phyloP scores from a whole-genome alignment of 164 flowering plant species.

The Pachysandra terminalis region DNA sequence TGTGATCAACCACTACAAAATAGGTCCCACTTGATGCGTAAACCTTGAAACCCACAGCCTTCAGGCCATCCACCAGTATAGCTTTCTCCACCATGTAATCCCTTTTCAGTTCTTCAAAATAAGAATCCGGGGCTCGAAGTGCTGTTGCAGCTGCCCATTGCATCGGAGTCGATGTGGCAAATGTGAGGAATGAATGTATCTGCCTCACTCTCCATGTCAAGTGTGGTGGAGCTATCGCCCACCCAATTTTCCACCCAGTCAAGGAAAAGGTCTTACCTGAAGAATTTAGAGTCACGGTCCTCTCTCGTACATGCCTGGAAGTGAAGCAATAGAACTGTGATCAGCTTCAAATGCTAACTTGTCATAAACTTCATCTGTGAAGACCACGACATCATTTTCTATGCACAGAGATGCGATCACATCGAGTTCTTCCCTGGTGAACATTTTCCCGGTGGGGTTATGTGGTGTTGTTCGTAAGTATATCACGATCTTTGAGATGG shows the following conservation, averaged over 20 bases:
- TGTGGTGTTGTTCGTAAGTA: slow-evolving; percentile 89
- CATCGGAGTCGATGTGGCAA: slow-evolving; percentile 91
- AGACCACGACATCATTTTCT: slow-evolving; percentile 81
- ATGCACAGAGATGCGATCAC: slow-evolving; percentile 75
- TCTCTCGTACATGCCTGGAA: slow-evolving; percentile 94
- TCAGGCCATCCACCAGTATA: slow-evolving; percentile 82
- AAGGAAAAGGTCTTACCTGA: slow-evolving; percentile 93
- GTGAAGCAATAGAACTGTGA: slow-evolving; percentile 91
- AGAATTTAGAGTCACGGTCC: slow-evolving; percentile 95
- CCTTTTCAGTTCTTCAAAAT: slow-evolving; percentile 71
- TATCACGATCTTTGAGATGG: slow-evolving; percentile 67
- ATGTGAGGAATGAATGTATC: slow-evolving; percentile 88
- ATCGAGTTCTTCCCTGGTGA: slow-evolving; percentile 70
- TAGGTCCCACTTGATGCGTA: slow-evolving; percentile 93
- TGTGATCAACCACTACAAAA: slow-evolving; percentile 92
- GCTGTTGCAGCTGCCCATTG: slow-evolving; percentile 81
- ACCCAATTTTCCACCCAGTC: slow-evolving; percentile 98
- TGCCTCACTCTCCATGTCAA: slow-evolving; percentile 90
- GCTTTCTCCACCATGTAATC: slow-evolving; percentile 77
- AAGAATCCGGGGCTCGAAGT: slow-evolving; percentile 73
- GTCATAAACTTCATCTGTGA: slow-evolving; percentile 93
- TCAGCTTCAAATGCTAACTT: slow-evolving; percentile 92
- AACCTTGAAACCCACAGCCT: slow-evolving; percentile 75
- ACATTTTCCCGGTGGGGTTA: slow-evolving; percentile 97
- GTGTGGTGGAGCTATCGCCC: slow-evolving; percentile 98